Conservation (phyloP, 768 basidiomycete species). For the Dioszegia hungarica region DNA sequence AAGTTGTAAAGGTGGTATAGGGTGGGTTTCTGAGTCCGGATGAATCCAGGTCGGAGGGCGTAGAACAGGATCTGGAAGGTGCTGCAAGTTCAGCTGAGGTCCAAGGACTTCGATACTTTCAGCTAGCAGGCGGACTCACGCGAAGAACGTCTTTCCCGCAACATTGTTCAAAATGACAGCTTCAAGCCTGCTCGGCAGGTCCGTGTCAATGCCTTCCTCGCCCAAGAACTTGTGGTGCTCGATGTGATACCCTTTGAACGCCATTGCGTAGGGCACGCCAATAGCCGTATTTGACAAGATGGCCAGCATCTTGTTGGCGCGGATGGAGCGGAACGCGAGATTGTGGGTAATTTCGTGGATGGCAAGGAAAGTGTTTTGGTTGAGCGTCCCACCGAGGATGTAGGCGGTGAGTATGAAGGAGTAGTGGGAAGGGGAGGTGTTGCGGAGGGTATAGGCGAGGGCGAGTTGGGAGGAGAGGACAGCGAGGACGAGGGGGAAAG, state of each 20-base stretch:
- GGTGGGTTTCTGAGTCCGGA: conserved; percentile 74
- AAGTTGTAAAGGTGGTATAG: conserved; percentile 82
- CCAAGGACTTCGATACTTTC: too few species aligned
- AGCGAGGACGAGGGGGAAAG: conserved; percentile 78
- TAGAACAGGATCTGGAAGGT: conserved; percentile 99
- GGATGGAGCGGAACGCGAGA: conserved; percentile 78
- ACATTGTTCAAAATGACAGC: conserved; percentile 86
- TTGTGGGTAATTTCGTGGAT: conserved; percentile 99
- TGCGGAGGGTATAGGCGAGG: conserved; percentile 62
- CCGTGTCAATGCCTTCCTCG: conserved; percentile 93
- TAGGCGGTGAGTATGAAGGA: conserved; percentile 75
- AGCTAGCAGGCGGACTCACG: conserved; percentile 56
- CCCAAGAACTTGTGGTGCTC: conserved; percentile 96
- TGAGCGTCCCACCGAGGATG: conserved; percentile 83
- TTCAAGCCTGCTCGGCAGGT: conserved; percentile 82
- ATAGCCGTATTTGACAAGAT: conserved; percentile 91
- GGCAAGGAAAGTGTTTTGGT: conserved; percentile 95
- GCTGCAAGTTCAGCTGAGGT: conserved; percentile 42
- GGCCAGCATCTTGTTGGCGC: conserved; percentile 78
- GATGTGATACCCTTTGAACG: conserved; percentile 95
- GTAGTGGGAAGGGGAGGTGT: conserved; percentile 64
- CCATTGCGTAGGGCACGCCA: conserved; percentile 87
- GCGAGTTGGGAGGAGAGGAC: conserved; percentile 75
- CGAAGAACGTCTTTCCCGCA: conserved; percentile 95
- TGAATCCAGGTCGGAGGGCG: conserved; percentile 88